Conservation (phyloP, 768 basidiomycete genomes). For the Amanita phalloides region DNA sequence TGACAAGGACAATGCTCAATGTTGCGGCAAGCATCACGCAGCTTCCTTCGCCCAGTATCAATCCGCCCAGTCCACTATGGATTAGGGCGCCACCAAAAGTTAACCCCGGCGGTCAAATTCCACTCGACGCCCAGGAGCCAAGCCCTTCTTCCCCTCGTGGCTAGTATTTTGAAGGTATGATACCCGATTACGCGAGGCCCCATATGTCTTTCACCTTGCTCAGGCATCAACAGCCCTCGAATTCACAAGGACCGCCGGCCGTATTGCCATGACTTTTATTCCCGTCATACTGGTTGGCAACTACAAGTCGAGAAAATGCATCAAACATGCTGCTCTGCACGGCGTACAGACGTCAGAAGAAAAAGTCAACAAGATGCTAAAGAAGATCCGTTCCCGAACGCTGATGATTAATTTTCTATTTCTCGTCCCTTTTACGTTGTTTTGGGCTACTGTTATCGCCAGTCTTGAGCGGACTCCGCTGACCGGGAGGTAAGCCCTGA, state of each 20-base stretch:
- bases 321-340: constrained; percentile 41
- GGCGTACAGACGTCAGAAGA: constrained; percentile 42
- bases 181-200: background rate
- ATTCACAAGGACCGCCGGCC: constrained; percentile 54
- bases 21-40: constrained; percentile 34
- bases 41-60: constrained; percentile 1
- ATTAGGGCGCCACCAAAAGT: no score
- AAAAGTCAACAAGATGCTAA: constrained; percentile 35
- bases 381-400: constrained; percentile 37
- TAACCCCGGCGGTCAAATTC: constrained; percentile 13
- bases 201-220: background rate
- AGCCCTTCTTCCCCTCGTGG: constrained; percentile 35
- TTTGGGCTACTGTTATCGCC: constrained; percentile 62
- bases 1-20: constrained; percentile 36
- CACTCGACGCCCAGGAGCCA: constrained; percentile 27
- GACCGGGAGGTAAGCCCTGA: constrained; percentile 61
- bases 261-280: constrained; percentile 66
- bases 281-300: constrained; percentile 59
- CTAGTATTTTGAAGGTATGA: constrained; percentile 51
- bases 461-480: constrained; percentile 72
- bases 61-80: background rate
- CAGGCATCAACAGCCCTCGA: constrained; percentile 71
- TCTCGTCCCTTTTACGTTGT: constrained; percentile 47
- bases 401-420: constrained; percentile 43
- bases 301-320: constrained; percentile 34